Base-by-base conservation (phyloP, 805 yeast genomes). In the Grigorovia transvaalensis region DNA sequence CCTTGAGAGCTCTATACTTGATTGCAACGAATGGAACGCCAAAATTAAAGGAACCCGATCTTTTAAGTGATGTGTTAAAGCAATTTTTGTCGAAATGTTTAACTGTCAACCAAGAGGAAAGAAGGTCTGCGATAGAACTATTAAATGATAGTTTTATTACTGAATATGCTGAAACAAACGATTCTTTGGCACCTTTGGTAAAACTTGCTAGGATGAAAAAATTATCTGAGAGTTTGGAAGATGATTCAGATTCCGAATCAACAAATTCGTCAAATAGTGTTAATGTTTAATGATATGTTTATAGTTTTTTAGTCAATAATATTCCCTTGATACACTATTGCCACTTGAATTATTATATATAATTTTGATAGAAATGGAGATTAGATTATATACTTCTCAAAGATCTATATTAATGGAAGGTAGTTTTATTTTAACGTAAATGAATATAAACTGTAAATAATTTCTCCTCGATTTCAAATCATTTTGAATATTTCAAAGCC, bases 11-110 rank as follows among this genome's bases (percentile, higher is more conserved):
- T 0, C 74, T 93, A 49, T 93, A 90, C 69, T 74, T 93, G 67
- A 93, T 93, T 74, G 96, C 96, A 5, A 88, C 96, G 0, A 91
- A 88, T 62, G 99, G 99, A 50, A 93, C 98, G 0, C 99, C 99
- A 20, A 82, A 83, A 58, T 74, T 93, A 64, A 89, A 90, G 68
- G 88, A 89, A 62, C 93, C 96, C 2, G 96, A 86, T 52, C 79
- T 82, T 6, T 71, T 93, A 49, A 81, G 90, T 55, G 70, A 76
- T 47, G 77, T 75, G 19, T 72, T 93, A 63, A 79, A 82, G 58
- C 71, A 75, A 49, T 93, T 93, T 62, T 74, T 93, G 61, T 77
- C 81, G 40, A 77, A 83, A 76, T 84, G 93, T 65, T 74, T 91
- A 55, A 86, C 83, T 57, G 97, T 90, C 33, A 85, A 86, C 59